phyloP scores from a whole-genome alignment of 2,329 filamentous ascomycete species.

The Hymenoscyphus fructigenus region DNA sequence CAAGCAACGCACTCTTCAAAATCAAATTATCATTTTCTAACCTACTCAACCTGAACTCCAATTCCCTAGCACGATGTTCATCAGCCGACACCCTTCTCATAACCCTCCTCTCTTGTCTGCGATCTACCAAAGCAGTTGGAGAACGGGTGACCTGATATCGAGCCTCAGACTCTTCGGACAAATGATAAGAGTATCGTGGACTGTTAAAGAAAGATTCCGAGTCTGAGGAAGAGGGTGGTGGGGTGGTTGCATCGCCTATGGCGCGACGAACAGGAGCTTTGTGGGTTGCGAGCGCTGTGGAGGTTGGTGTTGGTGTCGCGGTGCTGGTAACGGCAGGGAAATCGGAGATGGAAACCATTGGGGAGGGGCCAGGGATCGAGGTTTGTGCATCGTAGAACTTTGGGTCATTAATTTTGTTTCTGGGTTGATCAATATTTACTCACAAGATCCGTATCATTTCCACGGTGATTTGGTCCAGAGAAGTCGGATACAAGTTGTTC shows the following conservation, averaged over 20 bases:
- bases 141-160: neutral
- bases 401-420: neutral
- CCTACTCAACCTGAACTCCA: constrained; percentile 25
- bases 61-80: constrained; percentile 19
- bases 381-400: neutral
- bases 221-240: neutral
- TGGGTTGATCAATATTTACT: neutral
- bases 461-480: neutral
- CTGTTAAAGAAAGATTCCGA: neutral
- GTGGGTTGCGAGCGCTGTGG: neutral
- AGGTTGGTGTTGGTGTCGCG: neutral
- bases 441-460: neutral
- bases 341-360: neutral
- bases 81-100: neutral
- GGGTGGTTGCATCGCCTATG: neutral
- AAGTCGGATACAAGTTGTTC: neutral
- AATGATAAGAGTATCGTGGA: neutral
- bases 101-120: neutral
- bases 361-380: neutral
- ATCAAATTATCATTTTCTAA: constrained; percentile 31
- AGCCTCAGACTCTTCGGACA: too few relatives aligned
- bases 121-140: neutral
- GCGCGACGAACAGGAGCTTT: neutral
- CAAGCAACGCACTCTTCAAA: constrained; percentile 24
- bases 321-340: neutral